Evolutionary conservation across 352 stramenopile species (phyloP).

Genomic region (Phytopythium cucurbitacearum): DNA sequence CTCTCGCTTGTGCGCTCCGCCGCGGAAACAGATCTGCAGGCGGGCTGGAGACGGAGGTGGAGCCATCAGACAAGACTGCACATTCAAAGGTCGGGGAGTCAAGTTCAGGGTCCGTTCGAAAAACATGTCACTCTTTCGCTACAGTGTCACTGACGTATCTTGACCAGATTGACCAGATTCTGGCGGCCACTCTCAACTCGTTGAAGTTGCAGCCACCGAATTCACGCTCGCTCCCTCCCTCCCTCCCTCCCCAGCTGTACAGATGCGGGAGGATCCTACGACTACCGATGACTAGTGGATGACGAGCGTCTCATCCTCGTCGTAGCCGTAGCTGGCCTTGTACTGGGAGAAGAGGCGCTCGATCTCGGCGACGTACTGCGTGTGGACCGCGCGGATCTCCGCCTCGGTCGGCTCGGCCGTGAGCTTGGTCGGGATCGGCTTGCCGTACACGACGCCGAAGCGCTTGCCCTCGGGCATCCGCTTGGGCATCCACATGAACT

Average conservation of each 20-base stretch:
- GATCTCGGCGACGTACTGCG: constrained; percentile 55
- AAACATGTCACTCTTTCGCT: no score
- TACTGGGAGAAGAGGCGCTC: constrained; percentile 61
- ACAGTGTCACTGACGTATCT: no score
- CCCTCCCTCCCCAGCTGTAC: background rate
- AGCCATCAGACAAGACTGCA: no score
- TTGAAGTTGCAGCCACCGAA: no score
- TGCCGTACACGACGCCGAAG: constrained; percentile 76
- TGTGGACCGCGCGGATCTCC: constrained; percentile 46
- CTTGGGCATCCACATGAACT: constrained; percentile 76
- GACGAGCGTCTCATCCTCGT: constrained; percentile 66
- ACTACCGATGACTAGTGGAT: constrained; percentile 34
- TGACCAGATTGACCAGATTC: no score
- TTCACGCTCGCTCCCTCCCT: no score
- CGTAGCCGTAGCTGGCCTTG: constrained; percentile 71
- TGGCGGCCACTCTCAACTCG: no score
- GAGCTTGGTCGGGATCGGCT: constrained; percentile 49
- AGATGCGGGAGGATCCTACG: background rate
- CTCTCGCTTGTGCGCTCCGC: no score
- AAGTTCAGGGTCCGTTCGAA: no score
- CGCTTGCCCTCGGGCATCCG: constrained; percentile 49
- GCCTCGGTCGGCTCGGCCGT: constrained; percentile 59
- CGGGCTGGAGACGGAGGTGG: no score
- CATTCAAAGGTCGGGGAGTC: no score
- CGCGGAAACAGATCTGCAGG: no score